phyloP scores from a whole-genome alignment of 2,329 filamentous ascomycete genomes.

The Ophiostoma novo-ulmi region DNA sequence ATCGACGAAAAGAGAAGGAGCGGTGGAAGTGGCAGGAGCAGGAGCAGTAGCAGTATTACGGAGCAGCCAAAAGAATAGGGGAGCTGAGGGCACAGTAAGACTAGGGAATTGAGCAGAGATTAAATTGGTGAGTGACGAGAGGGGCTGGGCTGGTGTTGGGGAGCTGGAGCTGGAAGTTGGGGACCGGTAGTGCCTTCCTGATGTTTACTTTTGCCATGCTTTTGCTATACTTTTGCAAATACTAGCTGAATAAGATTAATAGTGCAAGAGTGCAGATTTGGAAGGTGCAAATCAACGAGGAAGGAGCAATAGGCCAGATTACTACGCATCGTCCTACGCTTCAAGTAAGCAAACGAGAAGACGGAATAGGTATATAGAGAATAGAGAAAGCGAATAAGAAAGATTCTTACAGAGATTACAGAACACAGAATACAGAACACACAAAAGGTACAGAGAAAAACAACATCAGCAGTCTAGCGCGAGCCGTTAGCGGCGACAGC shows the following conservation, averaged over 20 bases:
- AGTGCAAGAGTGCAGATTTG: neutral
- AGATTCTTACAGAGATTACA: too few species aligned
- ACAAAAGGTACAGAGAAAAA: neutral
- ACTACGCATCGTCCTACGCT: neutral
- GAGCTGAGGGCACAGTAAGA: neutral
- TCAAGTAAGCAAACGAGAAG: neutral
- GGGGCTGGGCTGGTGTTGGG: constrained; percentile 5
- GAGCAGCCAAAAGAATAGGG: neutral
- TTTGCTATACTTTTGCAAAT: neutral
- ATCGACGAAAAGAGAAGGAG: neutral
- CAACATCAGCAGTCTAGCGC: neutral
- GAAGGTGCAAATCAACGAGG: constrained; percentile 1
- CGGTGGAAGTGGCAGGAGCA: neutral
- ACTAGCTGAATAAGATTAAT: neutral
- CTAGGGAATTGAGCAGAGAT: neutral
- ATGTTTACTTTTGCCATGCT: too few species aligned
- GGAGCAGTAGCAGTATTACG: neutral
- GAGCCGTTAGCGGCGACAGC: neutral
- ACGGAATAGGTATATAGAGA: too few species aligned
- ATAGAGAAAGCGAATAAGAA: neutral
- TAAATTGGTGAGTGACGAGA: constrained; percentile 5
- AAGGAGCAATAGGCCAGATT: neutral
- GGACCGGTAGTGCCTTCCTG: constrained; percentile 9
- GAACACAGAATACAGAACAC: neutral
- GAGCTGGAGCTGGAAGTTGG: neutral